phyloP scores from a whole-genome alignment of 139 green algal species.

The Pseudopediastrum boryanum region DNA sequence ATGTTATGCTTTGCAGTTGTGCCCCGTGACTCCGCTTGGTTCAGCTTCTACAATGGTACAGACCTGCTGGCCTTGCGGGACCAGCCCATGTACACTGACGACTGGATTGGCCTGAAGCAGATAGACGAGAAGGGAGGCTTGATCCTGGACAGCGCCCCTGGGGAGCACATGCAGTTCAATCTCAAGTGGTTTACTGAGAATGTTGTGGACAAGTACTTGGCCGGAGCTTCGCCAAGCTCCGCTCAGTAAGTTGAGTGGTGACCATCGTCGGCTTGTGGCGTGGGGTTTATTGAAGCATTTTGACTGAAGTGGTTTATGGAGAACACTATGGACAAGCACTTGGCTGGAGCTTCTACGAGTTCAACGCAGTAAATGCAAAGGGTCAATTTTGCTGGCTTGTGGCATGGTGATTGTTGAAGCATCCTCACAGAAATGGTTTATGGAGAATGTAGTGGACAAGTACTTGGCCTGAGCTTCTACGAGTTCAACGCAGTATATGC shows the following conservation, averaged over 20 bases:
- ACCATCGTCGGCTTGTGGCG: no score
- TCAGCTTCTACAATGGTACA: constrained; percentile 77
- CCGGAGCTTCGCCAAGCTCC: background rate
- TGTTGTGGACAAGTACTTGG: constrained; percentile 65
- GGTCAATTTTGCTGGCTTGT: background rate
- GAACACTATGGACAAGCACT: background rate
- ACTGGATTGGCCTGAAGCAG: constrained; percentile 73
- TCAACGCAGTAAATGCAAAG: background rate
- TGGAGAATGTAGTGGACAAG: constrained; percentile 51
- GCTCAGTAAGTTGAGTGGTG: background rate
- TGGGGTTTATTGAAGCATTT: no score
- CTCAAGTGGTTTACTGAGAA: constrained; percentile 73
- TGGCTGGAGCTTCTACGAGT: background rate
- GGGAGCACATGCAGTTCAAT: constrained; percentile 84
- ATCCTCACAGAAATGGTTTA: constrained; percentile 84
- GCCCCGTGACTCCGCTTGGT: constrained; percentile 76
- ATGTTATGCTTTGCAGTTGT: no score
- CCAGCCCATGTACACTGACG: constrained; percentile 61
- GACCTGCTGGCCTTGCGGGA: constrained; percentile 53
- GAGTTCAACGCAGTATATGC: no score
- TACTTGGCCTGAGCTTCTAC: constrained; percentile 47
- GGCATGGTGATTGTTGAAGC: background rate
- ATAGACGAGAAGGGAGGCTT: constrained; percentile 70
- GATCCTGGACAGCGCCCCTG: constrained; percentile 49
- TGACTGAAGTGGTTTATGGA: background rate